Evolutionary conservation across 768 basidiomycete genomes (phyloP), one percentile per base, ranked within the genome.

Genomic region (Punctularia strigosozonata): DNA sequence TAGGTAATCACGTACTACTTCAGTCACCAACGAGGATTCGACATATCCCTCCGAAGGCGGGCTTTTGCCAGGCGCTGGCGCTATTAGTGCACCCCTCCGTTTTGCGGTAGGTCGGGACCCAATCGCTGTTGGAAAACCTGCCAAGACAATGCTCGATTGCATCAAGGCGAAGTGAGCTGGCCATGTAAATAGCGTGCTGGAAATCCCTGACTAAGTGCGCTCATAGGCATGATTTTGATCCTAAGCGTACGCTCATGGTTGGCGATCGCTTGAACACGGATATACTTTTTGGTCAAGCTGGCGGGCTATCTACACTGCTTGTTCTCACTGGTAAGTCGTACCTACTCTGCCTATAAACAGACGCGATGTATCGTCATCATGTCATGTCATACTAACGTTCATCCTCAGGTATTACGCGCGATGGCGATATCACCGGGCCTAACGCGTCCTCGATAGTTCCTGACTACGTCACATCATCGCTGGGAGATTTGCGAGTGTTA

Each of bases 261-360:
- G 94, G 94, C 30, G 94, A 99, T 62, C 75, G 94, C 43, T 69
- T 99, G 47, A 83, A 87, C 56, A 98, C 95, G 4, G 94, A 99
- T 59, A 97, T 99, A 49, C 61, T 84, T 37, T 99, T 98, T 51
- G 95, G 94, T 36, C 71, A 86, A 54, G 73, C 73, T 33, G 88
- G 89, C 30, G 88, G 88, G 20, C 68, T 95, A 17, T 58, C 81
- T 14, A 97, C 94, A 0, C 65, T 97, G 41, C 77, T 97, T 30
- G 94, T 98, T 40, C 62, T 98, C 48, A 91, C 88, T n/a, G 91
- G 90, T 84, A 53, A 46, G 59, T 48, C 43, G 38, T 13, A 37
- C 38, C 15, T 36, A 20, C 21, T 35, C 21, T 38, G 14, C 32
- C 39, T n/a, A n/a, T n/a, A n/a, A n/a, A n/a, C n/a, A n/a, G n/a